phyloP scores from a whole-genome alignment of 2,329 filamentous ascomycete genomes.

The Fusarium aywerte region DNA sequence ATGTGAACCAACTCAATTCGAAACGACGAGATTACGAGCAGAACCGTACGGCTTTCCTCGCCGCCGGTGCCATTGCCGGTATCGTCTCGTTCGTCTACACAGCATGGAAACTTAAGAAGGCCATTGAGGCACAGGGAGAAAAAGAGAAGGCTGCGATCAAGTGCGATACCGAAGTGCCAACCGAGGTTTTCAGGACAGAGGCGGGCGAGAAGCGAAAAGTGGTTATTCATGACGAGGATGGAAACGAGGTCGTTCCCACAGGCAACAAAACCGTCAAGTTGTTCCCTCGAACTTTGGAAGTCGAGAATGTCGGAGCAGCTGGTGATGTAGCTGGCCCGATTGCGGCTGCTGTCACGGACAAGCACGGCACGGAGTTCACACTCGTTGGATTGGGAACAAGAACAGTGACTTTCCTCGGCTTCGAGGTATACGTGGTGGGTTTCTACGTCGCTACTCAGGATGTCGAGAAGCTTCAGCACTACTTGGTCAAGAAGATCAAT shows the following conservation, averaged over 20 bases:
- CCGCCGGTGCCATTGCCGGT: constrained; percentile 62
- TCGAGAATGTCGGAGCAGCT: constrained; percentile 59
- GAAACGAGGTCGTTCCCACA: constrained; percentile 80
- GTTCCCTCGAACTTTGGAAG: constrained; percentile 77
- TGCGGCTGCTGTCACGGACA: constrained; percentile 52
- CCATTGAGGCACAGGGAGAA: constrained; percentile 49
- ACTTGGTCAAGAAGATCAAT: constrained; percentile 80
- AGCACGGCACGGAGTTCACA: constrained; percentile 76
- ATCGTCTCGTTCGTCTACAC: constrained; percentile 63
- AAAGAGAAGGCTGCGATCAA: constrained; percentile 57
- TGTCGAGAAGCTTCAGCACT: constrained; percentile 81
- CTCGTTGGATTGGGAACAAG: constrained; percentile 88
- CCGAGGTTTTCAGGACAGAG: constrained; percentile 60
- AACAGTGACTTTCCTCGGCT: constrained; percentile 86
- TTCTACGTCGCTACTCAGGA: constrained; percentile 89
- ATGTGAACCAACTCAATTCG: constrained; percentile 60
- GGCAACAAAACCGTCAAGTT: constrained; percentile 82
- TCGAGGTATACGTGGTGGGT: constrained; percentile 95
- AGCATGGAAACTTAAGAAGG: constrained; percentile 61
- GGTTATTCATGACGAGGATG: constrained; percentile 73
- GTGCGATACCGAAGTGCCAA: constrained; percentile 53
- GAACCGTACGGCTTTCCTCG: constrained; percentile 63
- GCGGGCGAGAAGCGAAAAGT: constrained; percentile 65
- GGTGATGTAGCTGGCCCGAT: constrained; percentile 49
- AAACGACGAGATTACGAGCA: constrained; percentile 62